These are phyloP conservation scores for Argentina anserina DNA, from an alignment of 306 rosid species.

Conservation along the genomic window DNA sequence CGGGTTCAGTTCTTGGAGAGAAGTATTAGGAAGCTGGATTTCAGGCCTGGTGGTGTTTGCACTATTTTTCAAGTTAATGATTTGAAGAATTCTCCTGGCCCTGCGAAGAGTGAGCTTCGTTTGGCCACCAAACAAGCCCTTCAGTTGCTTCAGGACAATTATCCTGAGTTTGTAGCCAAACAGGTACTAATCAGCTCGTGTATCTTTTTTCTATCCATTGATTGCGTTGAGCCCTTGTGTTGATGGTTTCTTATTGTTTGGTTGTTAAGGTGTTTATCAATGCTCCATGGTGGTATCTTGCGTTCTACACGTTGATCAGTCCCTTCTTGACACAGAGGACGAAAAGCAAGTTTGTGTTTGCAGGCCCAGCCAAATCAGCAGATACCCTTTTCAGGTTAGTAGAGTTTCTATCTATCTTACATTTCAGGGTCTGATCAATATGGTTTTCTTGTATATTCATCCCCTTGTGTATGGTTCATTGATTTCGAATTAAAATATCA, in stretches of 20 bases:
- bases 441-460: not conserved
- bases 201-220: not conserved
- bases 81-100: slow-evolving; percentile 80
- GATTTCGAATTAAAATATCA: slow-evolving; percentile 1
- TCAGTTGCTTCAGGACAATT: slow-evolving; percentile 87
- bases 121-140: slow-evolving; percentile 81
- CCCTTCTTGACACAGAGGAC: slow-evolving; percentile 57
- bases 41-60: slow-evolving; percentile 54
- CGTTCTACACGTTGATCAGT: slow-evolving; percentile 47
- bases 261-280: slow-evolving; percentile 47
- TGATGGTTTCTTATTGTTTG: not conserved
- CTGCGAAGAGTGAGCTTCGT: slow-evolving; percentile 67
- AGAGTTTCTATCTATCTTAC: not conserved
- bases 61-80: slow-evolving; percentile 84
- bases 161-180: slow-evolving; percentile 90
- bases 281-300: slow-evolving; percentile 65
- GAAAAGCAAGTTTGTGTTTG: slow-evolving; percentile 58
- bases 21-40: slow-evolving; percentile 80
- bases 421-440: not conserved
- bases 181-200: slow-evolving; percentile 39
- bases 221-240: not conserved
- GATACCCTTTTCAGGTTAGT: slow-evolving; percentile 72
- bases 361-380: slow-evolving; percentile 39
- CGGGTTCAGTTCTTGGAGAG: slow-evolving; percentile 80
- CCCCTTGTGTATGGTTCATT: slow-evolving; percentile 1